phyloP scores from a whole-genome alignment of 1,284 basidiomycete species.

The Apiotrichum gracile region DNA sequence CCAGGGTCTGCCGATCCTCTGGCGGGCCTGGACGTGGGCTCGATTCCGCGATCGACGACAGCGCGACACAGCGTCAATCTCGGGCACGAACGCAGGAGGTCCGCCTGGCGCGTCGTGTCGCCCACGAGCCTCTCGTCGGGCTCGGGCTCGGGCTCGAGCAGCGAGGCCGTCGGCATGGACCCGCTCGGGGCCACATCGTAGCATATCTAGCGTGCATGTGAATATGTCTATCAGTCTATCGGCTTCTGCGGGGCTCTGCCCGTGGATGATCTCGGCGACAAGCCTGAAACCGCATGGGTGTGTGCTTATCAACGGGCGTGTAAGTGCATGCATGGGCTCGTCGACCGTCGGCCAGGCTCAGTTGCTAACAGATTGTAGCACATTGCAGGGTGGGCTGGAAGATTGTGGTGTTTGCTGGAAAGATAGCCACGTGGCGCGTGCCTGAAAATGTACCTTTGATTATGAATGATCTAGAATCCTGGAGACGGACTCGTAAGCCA shows the following conservation, averaged over 20 bases:
- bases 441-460: not conserved
- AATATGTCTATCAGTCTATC: too few relatives aligned
- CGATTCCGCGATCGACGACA: not conserved
- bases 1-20: constrained; percentile 5
- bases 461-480: not conserved
- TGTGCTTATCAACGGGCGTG: too few relatives aligned
- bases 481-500: too few relatives aligned
- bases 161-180: constrained; percentile 9
- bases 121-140: not conserved
- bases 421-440: not conserved
- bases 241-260: too few relatives aligned
- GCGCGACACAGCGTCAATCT: not conserved
- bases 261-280: too few relatives aligned
- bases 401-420: not conserved
- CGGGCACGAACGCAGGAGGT: constrained; percentile 2
- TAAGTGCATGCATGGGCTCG: too few relatives aligned
- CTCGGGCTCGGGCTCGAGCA: constrained; percentile 2
- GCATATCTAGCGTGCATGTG: not conserved
- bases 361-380: too few relatives aligned
- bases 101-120: not conserved
- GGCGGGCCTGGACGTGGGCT: constrained; percentile 9
- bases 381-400: not conserved
- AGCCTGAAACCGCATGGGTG: too few relatives aligned
- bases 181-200: constrained; percentile 16
- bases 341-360: too few relatives aligned